Evolutionary conservation across 352 stramenopile species (phyloP), one percentile per base, ranked within the genome.

Genomic region (Halophytophthora batemanensis): DNA sequence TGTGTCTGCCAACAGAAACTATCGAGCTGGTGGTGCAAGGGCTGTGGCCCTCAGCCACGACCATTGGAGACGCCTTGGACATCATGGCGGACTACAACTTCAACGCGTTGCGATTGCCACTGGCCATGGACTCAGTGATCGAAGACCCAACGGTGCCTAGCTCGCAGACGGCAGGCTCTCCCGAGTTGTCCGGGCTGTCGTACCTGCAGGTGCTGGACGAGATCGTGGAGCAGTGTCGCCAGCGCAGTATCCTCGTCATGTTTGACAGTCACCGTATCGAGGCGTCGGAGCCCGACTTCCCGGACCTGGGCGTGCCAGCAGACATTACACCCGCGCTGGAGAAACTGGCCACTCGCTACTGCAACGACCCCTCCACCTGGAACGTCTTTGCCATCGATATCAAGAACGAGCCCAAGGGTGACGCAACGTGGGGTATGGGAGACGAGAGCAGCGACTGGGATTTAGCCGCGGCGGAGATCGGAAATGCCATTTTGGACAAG

Each of bases 351-450:
- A 73, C 64, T 37, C 62, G 77, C 43, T 88, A 88, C 60, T 88
- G 77, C 45, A 45, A 77, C 23, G 77, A 88, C 47, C 64, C 72
- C 0, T 52, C 64, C 12, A 66, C 72, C 4, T 91, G 80, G 80
- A 91, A 91, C 42, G 77, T 91, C 2, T 60, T 91, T 29, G 80
- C 73, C 33, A 66, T 88, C 28, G 77, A 91, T 45, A 71, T 91
- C 55, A 91, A 91, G 59, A 91, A 88, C 62, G 77, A 91, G 40
- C 80, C 80, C 2, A 84, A 86, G 42, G 77, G 77, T 3, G 82
- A 66, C 25, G 73, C 80, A 1, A 77, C 77, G 31, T 91, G 80
- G 80, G 80, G 75, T 5, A 71, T 66, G 53, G 77, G 73, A 38
- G 63, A 85, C 37, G 49, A 59, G 44, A 51, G 64, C 41, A 88